Base-by-base conservation (phyloP, 2,329 filamentous ascomycete species). In the Pezicula rhizophila region DNA sequence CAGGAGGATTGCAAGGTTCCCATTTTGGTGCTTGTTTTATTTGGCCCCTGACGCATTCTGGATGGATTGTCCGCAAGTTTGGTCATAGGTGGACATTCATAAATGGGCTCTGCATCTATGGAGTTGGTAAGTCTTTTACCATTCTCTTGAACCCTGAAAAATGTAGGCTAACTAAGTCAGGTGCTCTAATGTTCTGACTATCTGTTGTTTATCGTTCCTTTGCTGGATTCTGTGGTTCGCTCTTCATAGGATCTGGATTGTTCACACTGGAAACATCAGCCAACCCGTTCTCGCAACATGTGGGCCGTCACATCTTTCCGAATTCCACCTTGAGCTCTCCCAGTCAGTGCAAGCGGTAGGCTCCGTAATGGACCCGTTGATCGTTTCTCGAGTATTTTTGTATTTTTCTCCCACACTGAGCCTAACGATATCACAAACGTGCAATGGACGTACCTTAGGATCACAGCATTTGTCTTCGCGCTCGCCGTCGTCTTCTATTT, bases 291-390 rank as follows among this genome's bases (percentile, higher is more conserved):
- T 52, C 44, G 42, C 50, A 66, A 72, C 77, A 28, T 80, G 77
- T 61, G 80, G 80, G 38, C 85, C 85, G 2, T 82, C 85, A 8
- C 76, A 76, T 53, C 87, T 82, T 64, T 79, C 84, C 10, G 84
- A 87, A 60, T 73, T 88, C 52, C 80, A 85, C 56, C 81, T 89
- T 70, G 86, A 89, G 67, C 70, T 88, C 47, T 82, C 84, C 1
- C 85, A 90, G 64, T 83, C 84, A 48, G 84, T 89, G 69, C 85
- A 89, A 60, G 85, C 82, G 49, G 78, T 89, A 43, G 85, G 85
- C 34, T 84, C 83, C 7, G 82, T 88, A 42, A 71, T 88, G 40
- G 84, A 84, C 0, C 85, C 85, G 2, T 77, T 88, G 0, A 72
- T 89, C 10, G 86, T 82, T 37, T 85, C 82, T 1, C 83, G 83